Conservation (phyloP, 805 yeast genomes). For the Ogataea paraovalis region DNA sequence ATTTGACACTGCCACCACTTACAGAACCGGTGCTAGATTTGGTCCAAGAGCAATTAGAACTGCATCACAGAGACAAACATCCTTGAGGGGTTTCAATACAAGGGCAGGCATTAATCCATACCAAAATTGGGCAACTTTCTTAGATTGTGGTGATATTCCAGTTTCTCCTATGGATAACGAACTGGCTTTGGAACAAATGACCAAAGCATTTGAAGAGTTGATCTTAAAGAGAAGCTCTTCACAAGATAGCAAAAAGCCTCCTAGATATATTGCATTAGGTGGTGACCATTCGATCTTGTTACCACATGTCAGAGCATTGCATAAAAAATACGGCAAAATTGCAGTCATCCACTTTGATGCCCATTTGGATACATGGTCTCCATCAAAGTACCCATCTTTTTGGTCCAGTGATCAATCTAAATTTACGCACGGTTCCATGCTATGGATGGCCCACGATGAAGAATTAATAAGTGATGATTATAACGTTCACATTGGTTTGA, state of each 20-base stretch:
- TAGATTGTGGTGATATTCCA: slow-evolving; percentile 59
- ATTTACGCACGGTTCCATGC: slow-evolving; percentile 81
- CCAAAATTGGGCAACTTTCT: slow-evolving; percentile 42
- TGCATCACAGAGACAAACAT: slow-evolving; percentile 68
- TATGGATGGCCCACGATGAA: slow-evolving; percentile 76
- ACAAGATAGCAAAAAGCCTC: slow-evolving; percentile 36
- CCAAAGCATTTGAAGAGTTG: slow-evolving; percentile 52
- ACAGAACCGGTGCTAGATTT: slow-evolving; percentile 78
- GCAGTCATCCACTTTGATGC: slow-evolving; percentile 82
- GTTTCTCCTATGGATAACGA: slow-evolving; percentile 56
- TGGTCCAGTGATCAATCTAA: slow-evolving; percentile 38
- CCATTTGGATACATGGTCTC: slow-evolving; percentile 80
- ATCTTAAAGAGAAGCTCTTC: slow-evolving; percentile 32
- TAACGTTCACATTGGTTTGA: slow-evolving; percentile 72
- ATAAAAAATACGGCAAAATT: slow-evolving; percentile 58
- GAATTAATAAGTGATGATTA: slow-evolving; percentile 51
- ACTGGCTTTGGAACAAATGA: slow-evolving; percentile 52
- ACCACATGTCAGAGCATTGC: slow-evolving; percentile 66
- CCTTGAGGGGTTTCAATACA: slow-evolving; percentile 65
- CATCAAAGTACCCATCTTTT: slow-evolving; percentile 55
- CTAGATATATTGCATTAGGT: slow-evolving; percentile 68
- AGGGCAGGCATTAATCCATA: slow-evolving; percentile 51
- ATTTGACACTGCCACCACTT: slow-evolving; percentile 77
- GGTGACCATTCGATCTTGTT: slow-evolving; percentile 79
- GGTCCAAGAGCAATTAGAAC: slow-evolving; percentile 72